Evolutionary conservation across 1,139 yeast genomes (phyloP), one percentile per base, ranked within the genome.

Genomic region (Komagataea norvegica): DNA sequence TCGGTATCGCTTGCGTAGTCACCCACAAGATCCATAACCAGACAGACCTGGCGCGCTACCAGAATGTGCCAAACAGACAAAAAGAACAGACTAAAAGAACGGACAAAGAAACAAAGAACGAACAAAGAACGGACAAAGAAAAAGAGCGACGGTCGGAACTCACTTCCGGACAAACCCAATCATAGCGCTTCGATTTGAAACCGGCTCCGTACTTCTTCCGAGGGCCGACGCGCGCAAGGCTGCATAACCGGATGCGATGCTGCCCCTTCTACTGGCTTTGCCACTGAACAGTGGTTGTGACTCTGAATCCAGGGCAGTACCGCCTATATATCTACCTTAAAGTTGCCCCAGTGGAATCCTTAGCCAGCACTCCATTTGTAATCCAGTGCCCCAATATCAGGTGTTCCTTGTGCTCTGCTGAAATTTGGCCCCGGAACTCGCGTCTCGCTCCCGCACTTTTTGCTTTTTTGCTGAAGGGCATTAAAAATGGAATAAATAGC

Each of bases 141-240:
- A 25, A 10, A 25, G 8, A 11, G 31, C 26, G 21, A 21, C 5
- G 27, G 23, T 19, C 25, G 9, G n/a, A 31, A 33, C 17, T 8
- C 17, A 28, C 8, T 21, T 8, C 15, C 19, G 14, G 28, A 23
- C 10, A 36, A 37, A 29, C 26, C 45, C 45, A 42, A 42, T 42
- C 34, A 37, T 28, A 34, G 18, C 13, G 23, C 38, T 18, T 34
- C 29, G 35, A 42, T 32, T 39, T 36, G 40, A 39, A 38, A 38
- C 39, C 45, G 45, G 45, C 33, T 36, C 45, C 45, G 45, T 29
- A 3, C 14, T 4, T 24, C 8, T 34, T 26, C 31, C 40, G 38
- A 32, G 40, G 42, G 38, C 17, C 23, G 4, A 27, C 5, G 5
- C 3, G 16, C 8, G 19, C 30, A 10, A 15, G 5, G 30, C 30